A percentile compares a stretch with the other conserved stretches of the same genome.
Evolutionary conservation across 345 rosid genomes (phyloP).

Genomic region (Citrus australasica): DNA sequence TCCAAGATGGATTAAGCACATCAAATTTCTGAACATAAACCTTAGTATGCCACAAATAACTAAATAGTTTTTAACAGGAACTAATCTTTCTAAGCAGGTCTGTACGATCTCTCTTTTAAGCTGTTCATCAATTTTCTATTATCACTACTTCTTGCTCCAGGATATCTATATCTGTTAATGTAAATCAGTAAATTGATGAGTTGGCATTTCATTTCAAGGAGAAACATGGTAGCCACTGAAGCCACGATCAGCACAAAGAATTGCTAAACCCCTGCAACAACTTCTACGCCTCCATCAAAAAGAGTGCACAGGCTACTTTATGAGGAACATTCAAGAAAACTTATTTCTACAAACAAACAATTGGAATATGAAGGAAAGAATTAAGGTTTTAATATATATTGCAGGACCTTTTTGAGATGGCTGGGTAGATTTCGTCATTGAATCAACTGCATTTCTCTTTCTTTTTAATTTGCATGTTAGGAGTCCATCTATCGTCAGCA

Average conservation of each 20-base stretch:
- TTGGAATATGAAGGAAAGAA: background rate
- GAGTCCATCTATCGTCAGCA: conserved; percentile 74
- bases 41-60: background rate
- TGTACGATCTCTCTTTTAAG: background rate
- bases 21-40: background rate
- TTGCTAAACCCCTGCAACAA: background rate
- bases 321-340: background rate
- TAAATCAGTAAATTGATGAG: background rate
- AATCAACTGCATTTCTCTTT: conserved; percentile 48
- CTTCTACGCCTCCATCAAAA: background rate
- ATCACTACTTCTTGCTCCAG: background rate
- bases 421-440: conserved; percentile 25
- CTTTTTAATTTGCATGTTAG: conserved; percentile 75
- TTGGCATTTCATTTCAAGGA: background rate
- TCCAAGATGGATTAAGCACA: background rate
- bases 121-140: background rate
- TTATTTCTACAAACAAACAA: background rate
- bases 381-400: background rate
- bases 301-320: background rate
- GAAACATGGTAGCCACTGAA: background rate
- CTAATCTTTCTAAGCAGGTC: background rate
- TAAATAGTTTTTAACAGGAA: background rate
- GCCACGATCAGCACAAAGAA: background rate
- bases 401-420: conserved; percentile 52
- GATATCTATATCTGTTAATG: background rate